These are phyloP conservation scores for Zea luxurians DNA, from an alignment of 176 grass and related monocot genomes.

Conservation along the genomic window DNA sequence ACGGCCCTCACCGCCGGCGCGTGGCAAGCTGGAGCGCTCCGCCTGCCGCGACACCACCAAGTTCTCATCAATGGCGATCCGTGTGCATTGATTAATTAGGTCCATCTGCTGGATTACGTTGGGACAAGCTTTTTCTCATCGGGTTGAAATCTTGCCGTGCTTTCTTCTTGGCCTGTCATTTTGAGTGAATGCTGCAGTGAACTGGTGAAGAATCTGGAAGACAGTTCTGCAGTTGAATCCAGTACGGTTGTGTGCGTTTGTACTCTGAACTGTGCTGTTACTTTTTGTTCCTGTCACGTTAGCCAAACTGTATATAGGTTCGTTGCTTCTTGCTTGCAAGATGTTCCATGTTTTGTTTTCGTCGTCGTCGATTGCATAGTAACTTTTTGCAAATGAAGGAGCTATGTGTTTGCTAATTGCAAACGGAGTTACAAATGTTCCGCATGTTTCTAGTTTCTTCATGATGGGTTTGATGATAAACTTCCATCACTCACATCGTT, in stretches of 20 bases:
- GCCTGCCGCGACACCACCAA: conserved; percentile 18
- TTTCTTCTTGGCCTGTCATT: conserved; percentile 29
- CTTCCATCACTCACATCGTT: background rate
- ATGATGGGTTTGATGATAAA: background rate
- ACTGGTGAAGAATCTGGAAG: conserved; percentile 13
- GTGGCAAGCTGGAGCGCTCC: conserved; percentile 38
- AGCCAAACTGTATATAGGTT: conserved; percentile 40
- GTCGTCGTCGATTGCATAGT: background rate
- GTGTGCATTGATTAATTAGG: conserved; percentile 33
- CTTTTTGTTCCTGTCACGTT: conserved; percentile 2
- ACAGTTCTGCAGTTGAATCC: conserved; percentile 10
- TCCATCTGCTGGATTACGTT: background rate
- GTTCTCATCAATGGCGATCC: conserved; percentile 52
- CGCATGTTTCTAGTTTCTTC: background rate
- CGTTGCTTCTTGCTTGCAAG: conserved; percentile 12
- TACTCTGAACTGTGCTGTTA: conserved; percentile 25
- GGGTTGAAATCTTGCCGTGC: conserved; percentile 16
- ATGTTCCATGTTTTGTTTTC: background rate
- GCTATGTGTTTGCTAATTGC: background rate
- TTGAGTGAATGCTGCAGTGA: conserved; percentile 25
- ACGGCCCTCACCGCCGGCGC: conserved; percentile 43
- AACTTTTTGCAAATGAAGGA: background rate
- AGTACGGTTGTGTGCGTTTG: conserved; percentile 15
- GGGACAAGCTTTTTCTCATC: background rate
- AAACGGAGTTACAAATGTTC: background rate